Evolutionary conservation across 2,329 filamentous ascomycete species (phyloP), one percentile per base, ranked within the genome.

Genomic region (Hypoxylon sp.): DNA sequence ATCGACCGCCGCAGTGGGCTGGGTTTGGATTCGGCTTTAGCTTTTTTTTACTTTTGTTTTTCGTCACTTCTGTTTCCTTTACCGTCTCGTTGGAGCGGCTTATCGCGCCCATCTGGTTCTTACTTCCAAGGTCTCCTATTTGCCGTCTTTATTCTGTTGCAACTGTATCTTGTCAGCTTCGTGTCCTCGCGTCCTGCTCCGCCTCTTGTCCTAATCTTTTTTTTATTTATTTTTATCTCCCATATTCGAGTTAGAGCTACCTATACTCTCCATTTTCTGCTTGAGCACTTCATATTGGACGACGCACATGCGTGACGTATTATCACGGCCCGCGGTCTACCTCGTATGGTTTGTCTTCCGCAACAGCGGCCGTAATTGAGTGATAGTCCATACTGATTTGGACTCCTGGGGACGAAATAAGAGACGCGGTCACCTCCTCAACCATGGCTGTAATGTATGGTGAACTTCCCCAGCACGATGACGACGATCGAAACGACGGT

Each of bases 371-470:
- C 29, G 32, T 56, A 56, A 44, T 31, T 53, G 21, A 62, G 39
- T 29, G 11, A 46, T 44, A 42, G 19, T 58, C 19, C 46, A 13
- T n/a, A 31, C 54, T 24, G 19, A 29, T 21, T 27, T 32, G 37
- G 50, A 46, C 47, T 29, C 17, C 53, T 53, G 47, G 44, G 47
- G 60, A 52, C 53, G 32, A 42, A 21, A 44, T 31, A 42, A 58
- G 50, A 48, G n/a, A 44, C 17, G 10, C 15, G 17, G 46, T n/a
- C n/a, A 24, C 39, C 35, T 42, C 44, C 17, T 35, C 37, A 17
- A 68, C 58, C 50, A 77, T 75, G 75, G 72, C 73, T 65, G 64
- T 66, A 48, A 56, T 61, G 29, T 73, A 76, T 62, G 74, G 74
- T 57, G 68, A 75, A 62, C 19, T 75, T 31, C 48, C 73, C 24